phyloP scores from a whole-genome alignment of 2,329 filamentous ascomycete genomes.

The Epichloe festucae region DNA sequence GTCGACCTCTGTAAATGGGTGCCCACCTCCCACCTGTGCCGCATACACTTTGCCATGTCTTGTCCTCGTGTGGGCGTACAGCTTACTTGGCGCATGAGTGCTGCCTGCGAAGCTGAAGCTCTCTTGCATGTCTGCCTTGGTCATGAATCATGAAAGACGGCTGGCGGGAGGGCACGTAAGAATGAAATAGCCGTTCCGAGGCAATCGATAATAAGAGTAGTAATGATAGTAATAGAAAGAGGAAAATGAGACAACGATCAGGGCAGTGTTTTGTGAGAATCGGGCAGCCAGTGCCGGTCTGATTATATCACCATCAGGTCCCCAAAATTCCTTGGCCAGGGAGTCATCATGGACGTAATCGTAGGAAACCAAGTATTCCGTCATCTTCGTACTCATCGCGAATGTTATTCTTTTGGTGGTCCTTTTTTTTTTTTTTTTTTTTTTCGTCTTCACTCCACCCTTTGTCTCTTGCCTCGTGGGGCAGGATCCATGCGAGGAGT shows the following conservation, averaged over 20 bases:
- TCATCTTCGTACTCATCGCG: not conserved
- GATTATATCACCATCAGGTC: not conserved
- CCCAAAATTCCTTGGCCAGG: not conserved
- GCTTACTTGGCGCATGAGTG: not conserved
- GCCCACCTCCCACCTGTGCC: not conserved
- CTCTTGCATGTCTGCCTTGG: not conserved
- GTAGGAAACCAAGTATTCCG: conserved; percentile 1
- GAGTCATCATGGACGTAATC: conserved; percentile 4
- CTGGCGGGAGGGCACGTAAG: not conserved
- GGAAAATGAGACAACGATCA: not conserved
- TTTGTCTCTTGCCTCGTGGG: conserved; percentile 85
- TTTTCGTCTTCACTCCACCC: conserved; percentile 36
- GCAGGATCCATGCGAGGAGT: conserved; percentile 77
- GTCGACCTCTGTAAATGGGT: not conserved
- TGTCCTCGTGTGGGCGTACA: not conserved
- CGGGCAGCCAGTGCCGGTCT: conserved; percentile 1
- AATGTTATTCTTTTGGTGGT: not conserved
- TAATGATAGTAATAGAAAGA: not conserved
- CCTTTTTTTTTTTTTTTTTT: not conserved
- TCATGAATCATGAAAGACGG: not conserved
- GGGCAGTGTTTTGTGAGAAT: not conserved
- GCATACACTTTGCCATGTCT: not conserved
- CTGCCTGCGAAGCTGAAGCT: not conserved
- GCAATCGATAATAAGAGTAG: not conserved
- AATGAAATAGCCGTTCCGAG: not conserved